Evolutionary conservation across 495 filamentous ascomycete genomes (phyloP).

Genomic region (Diplogelasinospora grovesii): DNA sequence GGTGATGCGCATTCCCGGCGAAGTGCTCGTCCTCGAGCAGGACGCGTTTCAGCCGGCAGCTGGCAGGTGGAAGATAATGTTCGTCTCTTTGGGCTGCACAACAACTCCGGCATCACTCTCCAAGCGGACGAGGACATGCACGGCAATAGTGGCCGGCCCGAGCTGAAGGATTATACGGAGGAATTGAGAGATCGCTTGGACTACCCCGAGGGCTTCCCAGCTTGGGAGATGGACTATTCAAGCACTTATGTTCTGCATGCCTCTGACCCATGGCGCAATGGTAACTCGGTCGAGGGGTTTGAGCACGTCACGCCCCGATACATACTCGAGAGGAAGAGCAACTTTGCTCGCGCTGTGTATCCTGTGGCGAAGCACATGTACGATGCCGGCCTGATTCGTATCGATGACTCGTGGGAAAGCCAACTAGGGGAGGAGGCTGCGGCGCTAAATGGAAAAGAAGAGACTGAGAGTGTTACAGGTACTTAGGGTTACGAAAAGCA

Average conservation of each 20-base stretch:
- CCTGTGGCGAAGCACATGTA: slow-evolving; percentile 15
- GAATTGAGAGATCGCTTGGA: slow-evolving; percentile 6
- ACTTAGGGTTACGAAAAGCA: too few relatives aligned
- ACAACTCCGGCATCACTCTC: slow-evolving; percentile 23
- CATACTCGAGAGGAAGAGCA: slow-evolving; percentile 16
- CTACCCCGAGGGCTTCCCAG: slow-evolving; percentile 4
- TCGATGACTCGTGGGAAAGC: slow-evolving; percentile 6
- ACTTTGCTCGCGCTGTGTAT: slow-evolving; percentile 18
- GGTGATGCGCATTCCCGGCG: slow-evolving; percentile 5
- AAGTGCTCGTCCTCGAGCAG: slow-evolving; percentile 19
- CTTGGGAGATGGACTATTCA: slow-evolving; percentile 14
- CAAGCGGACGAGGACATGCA: slow-evolving; percentile 4
- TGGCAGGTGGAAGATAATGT: slow-evolving; percentile 10
- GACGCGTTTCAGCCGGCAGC: slow-evolving; percentile 14
- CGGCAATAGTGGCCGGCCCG: too few relatives aligned
- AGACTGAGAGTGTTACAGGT: too few relatives aligned
- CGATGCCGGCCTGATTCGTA: slow-evolving; percentile 5
- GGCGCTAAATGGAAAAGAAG: too few relatives aligned
- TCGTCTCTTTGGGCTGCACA: slow-evolving; percentile 27
- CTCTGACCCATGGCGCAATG: slow-evolving; percentile 9
- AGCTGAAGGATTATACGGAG: background rate
- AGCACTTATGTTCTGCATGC: slow-evolving; percentile 15
- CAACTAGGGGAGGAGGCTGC: too few relatives aligned
- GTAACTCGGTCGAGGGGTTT: slow-evolving; percentile 9
- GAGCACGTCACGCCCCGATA: slow-evolving; percentile 12